Base-by-base conservation (phyloP, 1,284 basidiomycete species). In the Malassezia sp. region DNA sequence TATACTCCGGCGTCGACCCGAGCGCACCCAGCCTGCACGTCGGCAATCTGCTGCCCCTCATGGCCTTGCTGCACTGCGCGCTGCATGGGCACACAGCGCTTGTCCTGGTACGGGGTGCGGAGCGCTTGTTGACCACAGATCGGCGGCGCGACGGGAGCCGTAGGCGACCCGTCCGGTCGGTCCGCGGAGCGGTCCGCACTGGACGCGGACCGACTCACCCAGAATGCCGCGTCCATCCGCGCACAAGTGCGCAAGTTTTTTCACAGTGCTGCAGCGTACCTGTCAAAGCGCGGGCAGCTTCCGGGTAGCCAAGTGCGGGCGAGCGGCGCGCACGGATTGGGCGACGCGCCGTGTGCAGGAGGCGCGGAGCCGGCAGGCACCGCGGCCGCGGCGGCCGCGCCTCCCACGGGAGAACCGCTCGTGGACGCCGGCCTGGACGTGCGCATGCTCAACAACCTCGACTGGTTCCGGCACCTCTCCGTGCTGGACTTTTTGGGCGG, bases 121-220 rank as follows among this genome's bases (percentile, higher is more conserved):
- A 40, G 38, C 42, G 36, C 9, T 31, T 24, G 14, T 9, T 11
- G 17, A 42, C 12, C 20, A n/a, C 24, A 95, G 89, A 84, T 95
- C 67, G 91, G 91, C 27, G 90, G 90, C 0, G 91, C 88, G 1
- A 96, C 93, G 0, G 93, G 89, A 2, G 79, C 83, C n/a, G 84
- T 99, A 26, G 93, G 93, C 6, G 93, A 99, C 67, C 93, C 93
- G 2, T 89, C 87, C 0, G 93, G 93, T 1, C 78, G 90, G 23
- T 77, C 78, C 2, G 81, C 80, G 0, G 93, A 95, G 70, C 80
- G 93, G 14, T 79, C 80, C 44, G 76, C 81, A 1, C 78, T 87
- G 5, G 75, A 79, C 31, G 67, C 71, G 8, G 72, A 75, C 2
- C 75, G 78, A 31, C 78, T 90, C 2, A 74, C 79, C 26, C 53